phyloP scores from a whole-genome alignment of 1,284 basidiomycete species.

The Cutaneotrichosporon spelunceum region DNA sequence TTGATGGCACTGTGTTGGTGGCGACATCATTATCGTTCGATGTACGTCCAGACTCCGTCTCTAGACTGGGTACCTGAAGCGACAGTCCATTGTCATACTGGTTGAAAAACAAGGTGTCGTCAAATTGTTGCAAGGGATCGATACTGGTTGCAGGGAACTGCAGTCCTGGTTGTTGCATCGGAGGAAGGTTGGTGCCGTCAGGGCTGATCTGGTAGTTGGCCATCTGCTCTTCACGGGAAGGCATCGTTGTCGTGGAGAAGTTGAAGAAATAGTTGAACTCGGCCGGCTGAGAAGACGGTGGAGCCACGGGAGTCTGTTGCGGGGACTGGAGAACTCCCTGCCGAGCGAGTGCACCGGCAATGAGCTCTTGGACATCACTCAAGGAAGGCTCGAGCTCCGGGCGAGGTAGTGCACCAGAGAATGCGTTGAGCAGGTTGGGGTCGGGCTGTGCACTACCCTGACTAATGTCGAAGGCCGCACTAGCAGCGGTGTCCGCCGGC shows the following conservation, averaged over 20 bases:
- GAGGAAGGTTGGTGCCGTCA: neutral
- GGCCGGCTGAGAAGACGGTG: neutral
- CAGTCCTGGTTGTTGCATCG: neutral
- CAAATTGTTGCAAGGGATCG: constrained; percentile 3
- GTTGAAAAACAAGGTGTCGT: constrained; percentile 7
- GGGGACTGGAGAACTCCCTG: constrained; percentile 17
- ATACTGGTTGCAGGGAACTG: neutral
- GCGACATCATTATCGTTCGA: neutral
- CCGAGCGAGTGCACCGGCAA: constrained; percentile 20
- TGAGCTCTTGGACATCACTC: constrained; percentile 24
- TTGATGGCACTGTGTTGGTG: neutral
- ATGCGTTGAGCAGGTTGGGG: constrained; percentile 2
- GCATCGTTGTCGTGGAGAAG: neutral
- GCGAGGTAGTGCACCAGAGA: neutral
- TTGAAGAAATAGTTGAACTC: constrained; percentile 8
- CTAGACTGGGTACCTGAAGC: neutral
- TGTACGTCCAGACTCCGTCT: neutral
- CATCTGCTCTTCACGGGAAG: constrained; percentile 3
- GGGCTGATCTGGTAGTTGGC: constrained; percentile 5
- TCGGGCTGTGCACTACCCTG: constrained; percentile 6
- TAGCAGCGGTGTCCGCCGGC: neutral
- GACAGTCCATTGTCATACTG: neutral
- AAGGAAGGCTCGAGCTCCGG: constrained; percentile 11
- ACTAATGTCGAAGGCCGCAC: neutral
- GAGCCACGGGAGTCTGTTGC: neutral